A percentile compares a stretch with the other conserved stretches of the same genome.
Conservation (phyloP, 345 rosid species). For the Passiflora organensis region DNA sequence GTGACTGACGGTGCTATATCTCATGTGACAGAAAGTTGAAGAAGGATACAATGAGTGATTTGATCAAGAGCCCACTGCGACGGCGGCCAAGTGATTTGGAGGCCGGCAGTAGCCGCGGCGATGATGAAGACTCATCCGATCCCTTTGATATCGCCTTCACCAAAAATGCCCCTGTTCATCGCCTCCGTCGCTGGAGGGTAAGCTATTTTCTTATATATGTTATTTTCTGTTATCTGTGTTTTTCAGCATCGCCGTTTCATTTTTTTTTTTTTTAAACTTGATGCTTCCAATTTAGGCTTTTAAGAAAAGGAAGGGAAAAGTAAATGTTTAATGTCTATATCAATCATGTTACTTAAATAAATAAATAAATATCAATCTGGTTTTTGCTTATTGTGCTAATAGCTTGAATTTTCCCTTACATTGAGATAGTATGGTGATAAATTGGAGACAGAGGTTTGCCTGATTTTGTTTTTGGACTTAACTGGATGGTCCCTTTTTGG, state of each 20-base stretch:
- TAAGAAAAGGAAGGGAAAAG: too few relatives aligned
- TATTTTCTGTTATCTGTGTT: background rate
- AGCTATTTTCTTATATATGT: background rate
- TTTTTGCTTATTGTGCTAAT: too few relatives aligned
- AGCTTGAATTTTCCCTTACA: too few relatives aligned
- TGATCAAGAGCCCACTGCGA: conserved; percentile 15
- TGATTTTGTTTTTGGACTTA: too few relatives aligned
- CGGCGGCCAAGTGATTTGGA: conserved; percentile 16
- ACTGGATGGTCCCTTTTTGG: background rate
- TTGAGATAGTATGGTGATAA: too few relatives aligned
- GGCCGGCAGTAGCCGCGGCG: conserved; percentile 7
- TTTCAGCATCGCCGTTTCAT: too few relatives aligned
- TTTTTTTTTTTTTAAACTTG: background rate
- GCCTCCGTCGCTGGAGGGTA: conserved; percentile 33
- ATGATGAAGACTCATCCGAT: conserved; percentile 8
- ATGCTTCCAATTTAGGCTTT: too few relatives aligned
- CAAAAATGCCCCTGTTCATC: conserved; percentile 23
- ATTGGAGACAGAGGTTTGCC: too few relatives aligned
- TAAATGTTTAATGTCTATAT: too few relatives aligned
- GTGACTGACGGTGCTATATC: conserved; percentile 24
- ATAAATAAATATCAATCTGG: too few relatives aligned
- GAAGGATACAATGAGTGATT: background rate
- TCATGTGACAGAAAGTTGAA: conserved; percentile 29
- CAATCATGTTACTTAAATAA: too few relatives aligned
- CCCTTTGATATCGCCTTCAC: conserved; percentile 22